Percentiles rank a stretch among this genome's conserved stretches.
Conservation (phyloP, 768 basidiomycete species). For the Gymnopilus dilepis region DNA sequence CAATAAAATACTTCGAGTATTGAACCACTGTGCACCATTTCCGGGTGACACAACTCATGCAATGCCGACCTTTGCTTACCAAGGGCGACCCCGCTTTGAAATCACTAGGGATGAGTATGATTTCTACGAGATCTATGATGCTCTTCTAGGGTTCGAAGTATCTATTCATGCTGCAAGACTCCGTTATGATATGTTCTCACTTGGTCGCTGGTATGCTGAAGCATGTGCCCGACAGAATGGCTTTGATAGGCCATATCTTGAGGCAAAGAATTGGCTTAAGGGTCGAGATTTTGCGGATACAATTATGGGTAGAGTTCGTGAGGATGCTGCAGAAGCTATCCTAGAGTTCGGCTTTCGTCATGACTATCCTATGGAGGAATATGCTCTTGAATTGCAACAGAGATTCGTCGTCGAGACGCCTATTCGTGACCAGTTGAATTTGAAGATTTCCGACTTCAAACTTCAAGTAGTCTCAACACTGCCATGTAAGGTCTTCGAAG, state of each 20-base stretch:
- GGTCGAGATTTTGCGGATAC: background rate
- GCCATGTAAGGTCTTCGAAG: background rate
- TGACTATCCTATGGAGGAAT: background rate
- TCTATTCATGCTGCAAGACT: background rate
- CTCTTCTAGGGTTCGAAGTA: background rate
- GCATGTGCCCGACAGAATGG: background rate
- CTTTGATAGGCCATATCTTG: background rate
- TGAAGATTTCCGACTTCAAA: background rate
- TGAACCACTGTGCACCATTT: slow-evolving; percentile 25
- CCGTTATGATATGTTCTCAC: slow-evolving; percentile 6
- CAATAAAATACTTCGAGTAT: too few relatives aligned
- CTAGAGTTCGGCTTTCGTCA: background rate
- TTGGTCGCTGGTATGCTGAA: slow-evolving; percentile 15
- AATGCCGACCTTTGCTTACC: background rate
- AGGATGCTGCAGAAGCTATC: background rate
- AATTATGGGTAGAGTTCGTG: background rate
- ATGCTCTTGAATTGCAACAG: background rate
- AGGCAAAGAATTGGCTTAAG: background rate
- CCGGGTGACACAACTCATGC: slow-evolving; percentile 3
- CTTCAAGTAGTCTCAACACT: background rate
- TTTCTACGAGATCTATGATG: slow-evolving; percentile 2
- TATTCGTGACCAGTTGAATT: background rate
- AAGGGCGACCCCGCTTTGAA: background rate
- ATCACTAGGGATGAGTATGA: background rate
- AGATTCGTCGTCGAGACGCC: background rate